Evolutionary conservation across 352 stramenopile species (phyloP).

Genomic region (Saprolegnia parasitica): DNA sequence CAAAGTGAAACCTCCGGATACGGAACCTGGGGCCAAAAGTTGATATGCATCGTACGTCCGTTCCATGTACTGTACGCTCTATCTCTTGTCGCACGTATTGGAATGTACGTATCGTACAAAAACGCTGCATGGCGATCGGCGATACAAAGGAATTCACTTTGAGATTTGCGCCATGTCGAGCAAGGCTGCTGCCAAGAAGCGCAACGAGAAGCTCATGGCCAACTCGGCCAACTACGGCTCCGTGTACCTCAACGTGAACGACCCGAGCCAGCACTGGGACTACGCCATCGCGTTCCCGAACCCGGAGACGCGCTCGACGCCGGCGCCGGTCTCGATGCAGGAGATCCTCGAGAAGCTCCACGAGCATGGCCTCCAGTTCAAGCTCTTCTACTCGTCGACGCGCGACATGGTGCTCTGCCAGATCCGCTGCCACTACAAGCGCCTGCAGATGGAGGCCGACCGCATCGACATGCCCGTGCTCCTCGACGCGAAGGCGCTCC

Average conservation of each 20-base stretch:
- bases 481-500: slow-evolving; percentile 57
- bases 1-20: too few species aligned
- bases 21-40: too few species aligned
- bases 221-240: slow-evolving; percentile 28
- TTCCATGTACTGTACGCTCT: neutral
- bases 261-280: slow-evolving; percentile 49
- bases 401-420: slow-evolving; percentile 77
- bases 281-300: slow-evolving; percentile 84
- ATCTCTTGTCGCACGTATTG: neutral
- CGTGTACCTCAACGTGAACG: slow-evolving; percentile 21
- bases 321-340: slow-evolving; percentile 43
- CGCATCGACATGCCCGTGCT: slow-evolving; percentile 70
- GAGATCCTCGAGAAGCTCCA: slow-evolving; percentile 72
- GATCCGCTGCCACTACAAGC: slow-evolving; percentile 67
- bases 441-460: slow-evolving; percentile 64
- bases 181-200: slow-evolving; percentile 18
- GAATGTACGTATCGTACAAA: neutral
- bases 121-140: neutral
- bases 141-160: slow-evolving; percentile 21
- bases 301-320: slow-evolving; percentile 53
- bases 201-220: slow-evolving; percentile 45
- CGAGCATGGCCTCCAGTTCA: slow-evolving; percentile 54
- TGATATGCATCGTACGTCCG: too few species aligned
- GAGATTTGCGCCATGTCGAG: neutral
- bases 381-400: slow-evolving; percentile 67